Evolutionary conservation across 352 stramenopile genomes (phyloP).

Genomic region (Globisporangium middletonii): DNA sequence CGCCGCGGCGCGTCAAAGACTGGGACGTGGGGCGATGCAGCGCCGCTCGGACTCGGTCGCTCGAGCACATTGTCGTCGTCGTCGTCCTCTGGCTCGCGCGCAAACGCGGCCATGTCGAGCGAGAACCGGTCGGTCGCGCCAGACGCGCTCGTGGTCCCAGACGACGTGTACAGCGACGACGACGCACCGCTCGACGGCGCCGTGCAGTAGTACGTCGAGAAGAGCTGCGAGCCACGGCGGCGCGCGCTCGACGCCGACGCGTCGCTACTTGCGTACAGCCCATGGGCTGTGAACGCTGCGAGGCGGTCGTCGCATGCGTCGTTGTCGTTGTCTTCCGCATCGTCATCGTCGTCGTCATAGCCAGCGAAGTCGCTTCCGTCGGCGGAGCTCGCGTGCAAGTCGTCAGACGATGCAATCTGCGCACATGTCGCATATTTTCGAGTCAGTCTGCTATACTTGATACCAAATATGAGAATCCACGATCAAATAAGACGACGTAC

Average conservation of each 20-base stretch:
- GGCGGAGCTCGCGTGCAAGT: conserved; percentile 20
- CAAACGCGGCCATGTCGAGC: conserved; percentile 4
- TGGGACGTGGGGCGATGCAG: not conserved
- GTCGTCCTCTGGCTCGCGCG: conserved; percentile 14
- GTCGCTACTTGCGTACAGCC: conserved; percentile 22
- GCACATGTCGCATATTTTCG: conserved; percentile 6
- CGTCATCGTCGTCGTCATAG: conserved; percentile 30
- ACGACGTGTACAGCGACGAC: conserved; percentile 3
- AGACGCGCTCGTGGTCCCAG: not conserved
- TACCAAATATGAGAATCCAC: not conserved
- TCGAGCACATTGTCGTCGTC: conserved; percentile 7
- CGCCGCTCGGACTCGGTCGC: not conserved
- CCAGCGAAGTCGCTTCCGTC: conserved; percentile 49
- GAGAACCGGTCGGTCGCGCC: conserved; percentile 5
- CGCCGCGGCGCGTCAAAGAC: not conserved
- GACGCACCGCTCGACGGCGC: not conserved
- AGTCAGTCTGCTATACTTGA: not conserved
- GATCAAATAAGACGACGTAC: conserved; percentile 23
- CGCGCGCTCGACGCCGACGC: conserved; percentile 7
- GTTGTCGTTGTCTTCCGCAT: too few relatives aligned
- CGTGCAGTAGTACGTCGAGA: conserved; percentile 8
- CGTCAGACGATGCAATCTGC: conserved; percentile 14
- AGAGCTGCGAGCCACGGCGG: conserved; percentile 1
- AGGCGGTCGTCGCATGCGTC: conserved; percentile 14
- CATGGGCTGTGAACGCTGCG: conserved; percentile 34